Evolutionary conservation across 257 asterid genomes (phyloP).

Genomic region (Ballota nigra): DNA sequence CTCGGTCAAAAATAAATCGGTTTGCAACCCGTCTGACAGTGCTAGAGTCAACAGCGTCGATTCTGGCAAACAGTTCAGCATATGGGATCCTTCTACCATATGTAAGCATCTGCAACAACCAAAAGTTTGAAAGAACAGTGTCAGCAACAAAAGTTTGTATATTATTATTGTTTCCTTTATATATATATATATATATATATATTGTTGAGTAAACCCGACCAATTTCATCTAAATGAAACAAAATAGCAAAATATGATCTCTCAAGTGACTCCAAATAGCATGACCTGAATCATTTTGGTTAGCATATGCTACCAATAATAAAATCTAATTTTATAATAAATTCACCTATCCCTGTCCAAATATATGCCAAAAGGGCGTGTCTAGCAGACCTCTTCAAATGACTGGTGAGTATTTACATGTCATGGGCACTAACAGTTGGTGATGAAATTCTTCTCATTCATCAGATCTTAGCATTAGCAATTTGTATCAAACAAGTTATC

Average conservation of each 20-base stretch:
- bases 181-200: too few species aligned
- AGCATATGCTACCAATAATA: neutral
- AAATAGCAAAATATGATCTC: neutral
- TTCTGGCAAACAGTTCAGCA: conserved; percentile 91
- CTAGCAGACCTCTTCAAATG: neutral
- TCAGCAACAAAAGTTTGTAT: neutral
- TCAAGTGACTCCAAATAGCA: neutral
- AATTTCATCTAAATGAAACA: neutral
- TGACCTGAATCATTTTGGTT: neutral
- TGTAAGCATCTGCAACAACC: conserved; percentile 73
- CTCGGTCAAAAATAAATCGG: conserved; percentile 78
- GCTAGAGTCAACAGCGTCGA: conserved; percentile 81
- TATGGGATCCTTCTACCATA: conserved; percentile 94
- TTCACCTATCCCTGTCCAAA: neutral
- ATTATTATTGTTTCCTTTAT: neutral
- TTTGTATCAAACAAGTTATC: neutral
- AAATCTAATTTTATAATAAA: neutral
- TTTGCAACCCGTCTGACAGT: conserved; percentile 92
- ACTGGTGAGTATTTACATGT: neutral
- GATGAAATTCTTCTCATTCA: neutral
- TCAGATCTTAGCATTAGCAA: too few species aligned
- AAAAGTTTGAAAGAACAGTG: neutral
- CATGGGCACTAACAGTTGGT: neutral
- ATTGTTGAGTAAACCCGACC: neutral
- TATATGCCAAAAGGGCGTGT: neutral